phyloP scores from a whole-genome alignment of 768 basidiomycete genomes.

The Suillus placidus region DNA sequence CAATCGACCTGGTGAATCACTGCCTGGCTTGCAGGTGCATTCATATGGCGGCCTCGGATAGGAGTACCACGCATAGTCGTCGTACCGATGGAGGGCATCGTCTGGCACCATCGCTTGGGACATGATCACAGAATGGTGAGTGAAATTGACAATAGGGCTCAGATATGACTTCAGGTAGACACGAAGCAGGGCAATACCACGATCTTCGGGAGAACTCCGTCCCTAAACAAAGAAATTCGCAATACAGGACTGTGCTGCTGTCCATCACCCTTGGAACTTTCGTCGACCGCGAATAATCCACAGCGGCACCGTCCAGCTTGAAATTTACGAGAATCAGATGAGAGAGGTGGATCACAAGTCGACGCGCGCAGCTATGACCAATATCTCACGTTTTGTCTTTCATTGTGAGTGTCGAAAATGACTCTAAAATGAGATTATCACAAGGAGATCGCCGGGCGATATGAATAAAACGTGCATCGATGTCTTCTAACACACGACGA shows the following conservation, averaged over 20 bases:
- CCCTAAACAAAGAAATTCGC: not conserved
- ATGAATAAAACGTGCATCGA: constrained; percentile 7
- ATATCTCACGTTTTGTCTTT: not conserved
- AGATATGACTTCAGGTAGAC: not conserved
- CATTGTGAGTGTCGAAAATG: constrained; percentile 1
- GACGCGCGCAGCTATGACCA: not conserved
- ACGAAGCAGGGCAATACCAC: not conserved
- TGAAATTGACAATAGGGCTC: not conserved
- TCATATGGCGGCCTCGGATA: constrained; percentile 2
- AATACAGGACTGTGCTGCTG: not conserved
- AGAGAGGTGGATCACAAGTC: not conserved
- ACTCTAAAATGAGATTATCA: not conserved
- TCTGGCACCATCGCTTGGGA: not conserved
- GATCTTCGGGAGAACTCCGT: not conserved
- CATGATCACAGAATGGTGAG: not conserved
- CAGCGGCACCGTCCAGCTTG: not conserved
- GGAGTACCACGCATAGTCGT: not conserved
- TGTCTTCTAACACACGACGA: constrained; percentile 4
- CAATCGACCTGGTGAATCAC: not conserved
- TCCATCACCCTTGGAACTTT: not conserved
- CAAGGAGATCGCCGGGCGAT: constrained; percentile 4
- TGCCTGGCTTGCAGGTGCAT: not conserved
- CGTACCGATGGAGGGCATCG: not conserved
- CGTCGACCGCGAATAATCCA: not conserved
- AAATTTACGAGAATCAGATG: not conserved